A percentile compares a stretch with the other conserved stretches of the same genome.
Evolutionary conservation across 2,329 filamentous ascomycete species (phyloP).

Genomic region (Sporothrix pseudoabietina): DNA sequence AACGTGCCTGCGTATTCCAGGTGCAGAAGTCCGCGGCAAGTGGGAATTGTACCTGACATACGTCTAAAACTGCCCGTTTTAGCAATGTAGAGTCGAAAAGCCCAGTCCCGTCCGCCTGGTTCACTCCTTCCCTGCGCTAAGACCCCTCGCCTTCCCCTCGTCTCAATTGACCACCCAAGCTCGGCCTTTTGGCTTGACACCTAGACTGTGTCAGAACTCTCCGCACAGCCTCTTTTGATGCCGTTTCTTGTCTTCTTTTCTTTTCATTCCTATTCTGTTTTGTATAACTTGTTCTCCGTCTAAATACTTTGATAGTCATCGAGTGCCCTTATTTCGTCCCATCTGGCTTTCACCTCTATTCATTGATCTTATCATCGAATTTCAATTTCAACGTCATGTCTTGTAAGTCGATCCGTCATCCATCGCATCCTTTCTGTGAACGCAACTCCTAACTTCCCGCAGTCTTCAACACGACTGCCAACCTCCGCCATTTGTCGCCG

Average conservation of each 20-base stretch:
- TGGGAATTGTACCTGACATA: neutral
- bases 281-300: neutral
- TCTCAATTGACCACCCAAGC: neutral
- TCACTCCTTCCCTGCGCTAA: neutral
- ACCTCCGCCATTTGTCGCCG: conserved; percentile 47
- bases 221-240: conserved; percentile 17
- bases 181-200: neutral
- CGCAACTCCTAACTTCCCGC: neutral
- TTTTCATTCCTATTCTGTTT: neutral
- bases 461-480: conserved; percentile 48
- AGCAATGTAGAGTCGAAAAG: conserved; percentile 3
- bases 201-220: conserved; percentile 23
- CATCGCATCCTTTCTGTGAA: no score
- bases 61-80: neutral
- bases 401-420: conserved; percentile 8
- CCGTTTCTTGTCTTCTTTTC: neutral
- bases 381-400: neutral
- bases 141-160: neutral
- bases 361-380: neutral
- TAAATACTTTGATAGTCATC: neutral
- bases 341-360: neutral
- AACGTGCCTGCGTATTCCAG: conserved; percentile 10
- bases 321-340: neutral
- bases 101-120: conserved; percentile 8
- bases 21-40: neutral